Evolutionary conservation across 2,329 filamentous ascomycete genomes (phyloP).

Genomic region (Elsinoe australis): DNA sequence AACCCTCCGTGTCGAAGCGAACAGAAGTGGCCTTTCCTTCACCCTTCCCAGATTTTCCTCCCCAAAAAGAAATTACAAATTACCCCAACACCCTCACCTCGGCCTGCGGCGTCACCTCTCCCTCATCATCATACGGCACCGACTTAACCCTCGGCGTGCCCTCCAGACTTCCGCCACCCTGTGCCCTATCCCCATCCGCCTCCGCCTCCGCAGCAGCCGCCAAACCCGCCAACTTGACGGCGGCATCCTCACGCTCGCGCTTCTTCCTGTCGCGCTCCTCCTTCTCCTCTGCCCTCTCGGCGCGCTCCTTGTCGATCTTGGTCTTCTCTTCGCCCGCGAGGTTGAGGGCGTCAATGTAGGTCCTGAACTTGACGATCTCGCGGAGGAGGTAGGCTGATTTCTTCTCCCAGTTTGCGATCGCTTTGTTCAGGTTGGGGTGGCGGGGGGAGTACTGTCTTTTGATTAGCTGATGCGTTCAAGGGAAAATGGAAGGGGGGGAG

Average conservation of each 20-base stretch:
- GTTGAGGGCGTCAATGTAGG: conserved; percentile 80
- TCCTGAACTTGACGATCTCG: conserved; percentile 94
- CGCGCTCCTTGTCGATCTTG: conserved; percentile 46
- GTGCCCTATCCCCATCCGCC: not conserved
- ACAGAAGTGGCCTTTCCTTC: not conserved
- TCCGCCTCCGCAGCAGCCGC: conserved; percentile 5
- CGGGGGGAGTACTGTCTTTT: conserved; percentile 63
- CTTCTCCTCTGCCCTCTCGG: conserved; percentile 10
- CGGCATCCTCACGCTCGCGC: not conserved
- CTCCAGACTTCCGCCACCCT: not conserved
- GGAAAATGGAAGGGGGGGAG: not conserved
- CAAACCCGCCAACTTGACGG: too few species aligned
- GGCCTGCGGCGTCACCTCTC: not conserved
- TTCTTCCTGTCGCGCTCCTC: conserved; percentile 13
- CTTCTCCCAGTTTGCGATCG: conserved; percentile 94
- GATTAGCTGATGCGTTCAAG: conserved; percentile 17
- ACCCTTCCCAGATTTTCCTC: not conserved
- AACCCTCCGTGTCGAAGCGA: not conserved
- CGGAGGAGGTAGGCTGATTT: conserved; percentile 86
- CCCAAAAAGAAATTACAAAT: not conserved
- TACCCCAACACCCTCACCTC: not conserved
- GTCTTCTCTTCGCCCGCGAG: conserved; percentile 62
- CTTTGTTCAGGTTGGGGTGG: conserved; percentile 69
- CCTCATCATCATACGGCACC: too few species aligned
- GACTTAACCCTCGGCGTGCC: conserved; percentile 1